Evolutionary conservation across 2,329 filamentous ascomycete species (phyloP).

Genomic region (Tolypocladium tundrense): DNA sequence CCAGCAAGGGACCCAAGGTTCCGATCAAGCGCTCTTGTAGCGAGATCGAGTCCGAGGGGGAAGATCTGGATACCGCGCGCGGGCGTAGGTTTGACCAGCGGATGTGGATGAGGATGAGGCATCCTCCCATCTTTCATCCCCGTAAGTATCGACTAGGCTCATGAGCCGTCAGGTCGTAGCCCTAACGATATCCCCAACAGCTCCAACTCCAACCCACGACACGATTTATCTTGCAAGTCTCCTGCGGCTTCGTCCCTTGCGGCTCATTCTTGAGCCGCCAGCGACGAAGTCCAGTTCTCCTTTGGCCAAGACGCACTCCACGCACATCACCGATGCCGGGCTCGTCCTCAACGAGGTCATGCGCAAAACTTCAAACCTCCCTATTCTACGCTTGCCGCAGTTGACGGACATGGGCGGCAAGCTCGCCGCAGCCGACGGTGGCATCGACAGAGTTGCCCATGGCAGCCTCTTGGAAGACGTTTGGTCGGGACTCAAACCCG

Average conservation of each 20-base stretch:
- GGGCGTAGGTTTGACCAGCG: neutral
- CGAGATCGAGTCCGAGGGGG: neutral
- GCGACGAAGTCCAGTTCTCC: neutral
- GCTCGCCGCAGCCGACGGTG: neutral
- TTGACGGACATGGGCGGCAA: neutral
- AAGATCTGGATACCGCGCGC: neutral
- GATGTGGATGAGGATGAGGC: neutral
- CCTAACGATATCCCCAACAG: neutral
- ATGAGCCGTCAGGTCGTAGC: neutral
- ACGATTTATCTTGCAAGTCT: constrained; percentile 7
- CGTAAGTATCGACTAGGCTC: neutral
- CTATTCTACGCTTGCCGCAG: constrained; percentile 7
- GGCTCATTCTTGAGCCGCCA: constrained; percentile 4
- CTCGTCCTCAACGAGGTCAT: constrained; percentile 7
- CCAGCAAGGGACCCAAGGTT: neutral
- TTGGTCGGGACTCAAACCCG: constrained; percentile 12
- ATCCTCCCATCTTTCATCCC: neutral
- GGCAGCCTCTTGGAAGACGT: constrained; percentile 18
- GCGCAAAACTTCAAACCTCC: constrained; percentile 1
- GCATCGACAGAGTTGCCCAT: constrained; percentile 4
- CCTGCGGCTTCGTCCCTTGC: constrained; percentile 5
- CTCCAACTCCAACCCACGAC: constrained; percentile 3
- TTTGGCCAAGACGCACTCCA: neutral
- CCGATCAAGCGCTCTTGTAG: neutral
- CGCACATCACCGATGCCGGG: constrained; percentile 5